Evolutionary conservation across 2,329 filamentous ascomycete species (phyloP), one percentile per base, ranked within the genome.

Genomic region (Helotiales sp.): DNA sequence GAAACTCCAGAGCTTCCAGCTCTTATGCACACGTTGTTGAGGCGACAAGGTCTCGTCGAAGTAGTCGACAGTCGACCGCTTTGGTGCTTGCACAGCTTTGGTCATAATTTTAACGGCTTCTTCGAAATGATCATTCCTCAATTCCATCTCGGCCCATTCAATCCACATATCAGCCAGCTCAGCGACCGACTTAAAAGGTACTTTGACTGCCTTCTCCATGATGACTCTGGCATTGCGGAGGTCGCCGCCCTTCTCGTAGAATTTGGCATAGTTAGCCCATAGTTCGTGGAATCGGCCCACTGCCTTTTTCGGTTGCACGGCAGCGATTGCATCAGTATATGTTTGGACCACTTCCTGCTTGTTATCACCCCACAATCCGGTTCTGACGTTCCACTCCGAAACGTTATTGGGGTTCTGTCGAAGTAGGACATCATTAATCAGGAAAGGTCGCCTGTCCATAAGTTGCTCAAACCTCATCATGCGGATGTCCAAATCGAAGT

Each of bases 1-100:
- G 78, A 99, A 99, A 75, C 92, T 96, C 95, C 95, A 99, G 10
- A 99, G 77, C 73, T 98, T 99, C 95, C 95, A 99, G 71, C 91
- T 96, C 80, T 99, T 99, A 77, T 99, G 95, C 2, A 99, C 90
- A 62, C 96, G 85, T 76, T 98, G 95, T 72, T 99, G 95, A 3
- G 95, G 93, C 1, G 91, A 92, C 6, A 99, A 78, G 0, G 85
- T 91, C 72, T 99, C 96, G 72, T 99, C 95, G 70, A 98, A 99
- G 72, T 98, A 99, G 76, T 99, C 95, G n/a, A 99, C 92, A 2
- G 87, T 96, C n/a, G 93, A 97, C 64, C 91, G 81, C 74, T 98
- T 98, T 0, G 95, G 93, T n/a, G 95, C 91, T 73, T 96, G 93
- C 5, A 95, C 93, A 17, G 95, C 95, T 74, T 96, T 98, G 38